Percentiles rank a stretch among this genome's conserved stretches.
Conservation (phyloP, 2,329 filamentous ascomycete genomes). For the Ophiostoma ulmi region DNA sequence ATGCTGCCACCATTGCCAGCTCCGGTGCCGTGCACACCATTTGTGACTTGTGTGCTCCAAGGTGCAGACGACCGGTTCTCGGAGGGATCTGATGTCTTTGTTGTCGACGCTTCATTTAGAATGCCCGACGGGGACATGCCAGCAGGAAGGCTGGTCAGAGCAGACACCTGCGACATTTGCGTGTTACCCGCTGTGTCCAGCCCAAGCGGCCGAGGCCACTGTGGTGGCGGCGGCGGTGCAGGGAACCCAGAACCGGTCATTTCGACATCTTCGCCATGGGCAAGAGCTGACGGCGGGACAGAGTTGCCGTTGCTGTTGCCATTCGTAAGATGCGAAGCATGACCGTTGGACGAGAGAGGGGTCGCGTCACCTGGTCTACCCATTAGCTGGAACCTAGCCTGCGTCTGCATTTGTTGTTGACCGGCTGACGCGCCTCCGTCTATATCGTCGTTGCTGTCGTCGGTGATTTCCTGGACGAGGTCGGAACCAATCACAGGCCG, state of each 20-base stretch:
- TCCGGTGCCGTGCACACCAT: constrained; percentile 49
- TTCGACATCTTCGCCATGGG: constrained; percentile 49
- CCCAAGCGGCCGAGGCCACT: constrained; percentile 36
- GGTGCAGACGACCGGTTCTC: constrained; percentile 53
- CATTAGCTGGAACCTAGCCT: constrained; percentile 51
- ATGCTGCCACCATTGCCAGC: not conserved
- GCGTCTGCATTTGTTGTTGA: constrained; percentile 24
- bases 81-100: constrained; percentile 77
- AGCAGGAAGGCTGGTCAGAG: constrained; percentile 52
- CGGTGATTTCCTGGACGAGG: constrained; percentile 1
- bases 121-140: constrained; percentile 55
- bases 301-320: constrained; percentile 30
- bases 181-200: constrained; percentile 44
- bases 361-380: constrained; percentile 30
- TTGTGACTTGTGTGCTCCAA: constrained; percentile 66
- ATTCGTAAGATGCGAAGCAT: constrained; percentile 40
- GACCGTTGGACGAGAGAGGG: constrained; percentile 44
- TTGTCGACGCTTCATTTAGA: constrained; percentile 85
- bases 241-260: constrained; percentile 56
- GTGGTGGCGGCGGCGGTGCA: constrained; percentile 37
- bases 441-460: not conserved
- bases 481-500: constrained; percentile 22
- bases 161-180: constrained; percentile 61
- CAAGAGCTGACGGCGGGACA: not conserved
- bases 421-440: constrained; percentile 26